Conservation (phyloP, 208 protist genomes). For the Vickermania spadyakhi region DNA sequence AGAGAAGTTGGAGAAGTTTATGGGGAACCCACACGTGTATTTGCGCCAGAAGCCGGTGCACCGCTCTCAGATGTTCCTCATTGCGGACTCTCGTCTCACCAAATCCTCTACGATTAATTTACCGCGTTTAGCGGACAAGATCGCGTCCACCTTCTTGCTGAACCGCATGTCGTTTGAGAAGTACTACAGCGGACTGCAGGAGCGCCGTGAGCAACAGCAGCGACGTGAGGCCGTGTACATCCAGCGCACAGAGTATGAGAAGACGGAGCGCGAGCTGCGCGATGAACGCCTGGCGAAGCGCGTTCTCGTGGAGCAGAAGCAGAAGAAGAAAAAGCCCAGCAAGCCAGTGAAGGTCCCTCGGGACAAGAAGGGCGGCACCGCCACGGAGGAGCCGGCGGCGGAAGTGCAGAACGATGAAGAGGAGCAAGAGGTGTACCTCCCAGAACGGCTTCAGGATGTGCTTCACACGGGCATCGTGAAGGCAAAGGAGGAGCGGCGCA, state of each 20-base stretch:
- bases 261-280: constrained; percentile 31
- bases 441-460: constrained; percentile 14
- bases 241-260: constrained; percentile 26
- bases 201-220: constrained; percentile 20
- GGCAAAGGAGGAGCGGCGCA: constrained; percentile 13
- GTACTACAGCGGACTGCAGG: constrained; percentile 19
- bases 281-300: constrained; percentile 57
- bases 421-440: constrained; percentile 21
- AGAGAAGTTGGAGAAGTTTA: constrained; percentile 42
- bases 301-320: constrained; percentile 23
- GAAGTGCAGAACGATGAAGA: constrained; percentile 10
- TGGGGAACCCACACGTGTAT: constrained; percentile 45
- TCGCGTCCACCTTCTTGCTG: constrained; percentile 31
- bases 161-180: constrained; percentile 22
- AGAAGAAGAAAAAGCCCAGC: constrained; percentile 21
- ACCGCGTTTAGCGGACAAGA: constrained; percentile 4
- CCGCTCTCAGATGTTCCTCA: constrained; percentile 39
- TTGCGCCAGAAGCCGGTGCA: constrained; percentile 20
- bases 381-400: constrained; percentile 6
- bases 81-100: constrained; percentile 27
- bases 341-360: constrained; percentile 22
- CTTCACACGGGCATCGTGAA: constrained; percentile 17
- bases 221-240: constrained; percentile 15
- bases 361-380: constrained; percentile 9
- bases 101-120: constrained; percentile 3